Evolutionary conservation across 345 rosid genomes (phyloP).

Genomic region (Dovyalis caffra): DNA sequence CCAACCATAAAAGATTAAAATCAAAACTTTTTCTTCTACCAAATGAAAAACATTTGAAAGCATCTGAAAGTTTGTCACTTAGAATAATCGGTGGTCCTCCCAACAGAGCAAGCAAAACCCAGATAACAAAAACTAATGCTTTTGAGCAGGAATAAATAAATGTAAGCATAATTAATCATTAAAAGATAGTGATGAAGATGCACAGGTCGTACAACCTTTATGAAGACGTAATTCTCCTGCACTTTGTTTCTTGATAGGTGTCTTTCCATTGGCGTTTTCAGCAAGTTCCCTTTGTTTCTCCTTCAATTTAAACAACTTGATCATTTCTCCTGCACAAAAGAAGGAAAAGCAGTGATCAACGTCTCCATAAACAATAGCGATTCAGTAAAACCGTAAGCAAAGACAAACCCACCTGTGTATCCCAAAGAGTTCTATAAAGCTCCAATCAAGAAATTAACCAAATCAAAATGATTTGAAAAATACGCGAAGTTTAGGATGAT

Average conservation of each 20-base stretch:
- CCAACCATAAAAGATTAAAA: not conserved
- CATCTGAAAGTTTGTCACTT: not conserved
- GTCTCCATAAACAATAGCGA: not conserved
- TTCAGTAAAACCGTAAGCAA: no score
- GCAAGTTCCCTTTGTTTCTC: constrained; percentile 84
- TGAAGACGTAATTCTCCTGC: constrained; percentile 89
- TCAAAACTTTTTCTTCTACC: not conserved
- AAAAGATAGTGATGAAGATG: not conserved
- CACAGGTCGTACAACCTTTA: constrained; percentile 49
- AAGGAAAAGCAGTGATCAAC: not conserved
- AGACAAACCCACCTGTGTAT: no score
- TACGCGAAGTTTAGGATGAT: no score
- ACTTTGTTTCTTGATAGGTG: constrained; percentile 62
- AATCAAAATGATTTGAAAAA: no score
- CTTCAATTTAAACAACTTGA: constrained; percentile 76
- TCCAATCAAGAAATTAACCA: no score
- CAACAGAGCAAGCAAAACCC: not conserved
- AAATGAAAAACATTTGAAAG: not conserved
- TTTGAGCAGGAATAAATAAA: not conserved
- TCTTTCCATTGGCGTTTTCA: constrained; percentile 56
- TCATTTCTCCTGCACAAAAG: constrained; percentile 47
- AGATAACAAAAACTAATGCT: not conserved
- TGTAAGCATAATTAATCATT: no score
- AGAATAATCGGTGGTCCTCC: no score
- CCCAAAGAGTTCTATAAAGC: no score